Evolutionary conservation across 805 yeast genomes (phyloP), one percentile per base, ranked within the genome.

Genomic region (Maudiozyma serrabonitensis): DNA sequence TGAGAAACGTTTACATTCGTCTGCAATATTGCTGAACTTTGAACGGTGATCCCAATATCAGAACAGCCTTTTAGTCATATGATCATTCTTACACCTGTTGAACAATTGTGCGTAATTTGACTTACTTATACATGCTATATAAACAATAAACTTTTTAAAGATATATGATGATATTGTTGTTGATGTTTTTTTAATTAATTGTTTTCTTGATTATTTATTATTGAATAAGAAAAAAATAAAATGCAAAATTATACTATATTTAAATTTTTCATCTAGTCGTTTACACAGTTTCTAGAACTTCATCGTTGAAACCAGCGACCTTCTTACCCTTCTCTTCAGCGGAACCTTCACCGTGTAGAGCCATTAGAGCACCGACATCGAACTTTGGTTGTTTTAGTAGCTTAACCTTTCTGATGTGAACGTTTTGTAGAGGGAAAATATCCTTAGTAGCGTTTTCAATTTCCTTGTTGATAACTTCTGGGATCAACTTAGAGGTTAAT

Each of bases 391-490:
- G 95, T 79, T 91, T 90, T 76, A 91, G 87, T 73, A 90, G 81
- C 82, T 90, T 90, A 69, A 90, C 97, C 81, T 90, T 91, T 83
- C 97, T 90, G 75, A 90, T 86, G 84, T 88, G 95, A 70, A 90
- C 95, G 80, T 91, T 89, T 80, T 90, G 97, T 73, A 90, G 83
- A 70, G 98, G 98, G 84, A 79, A 89, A 79, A 90, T 87, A 66
- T 87, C 78, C 75, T 84, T 88, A 62, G 96, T 86, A 60, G 95
- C 81, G 81, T 89, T 90, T 79, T 89, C 95, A 68, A 90, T 90
- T 78, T 91, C 97, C 77, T 95, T 91, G 71, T 95, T 95, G 72
- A 90, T 89, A 64, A 90, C 95, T 80, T 90, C 98, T 71, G 97
- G 97, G 67, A 90, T 90, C 77, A 90, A 86, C 81, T 91, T 90